Percentiles rank a stretch among this genome's conserved stretches.
These are phyloP conservation scores for Aureobasidium sp. DNA, from an alignment of 2,329 filamentous ascomycete genomes.

Conservation along the genomic window DNA sequence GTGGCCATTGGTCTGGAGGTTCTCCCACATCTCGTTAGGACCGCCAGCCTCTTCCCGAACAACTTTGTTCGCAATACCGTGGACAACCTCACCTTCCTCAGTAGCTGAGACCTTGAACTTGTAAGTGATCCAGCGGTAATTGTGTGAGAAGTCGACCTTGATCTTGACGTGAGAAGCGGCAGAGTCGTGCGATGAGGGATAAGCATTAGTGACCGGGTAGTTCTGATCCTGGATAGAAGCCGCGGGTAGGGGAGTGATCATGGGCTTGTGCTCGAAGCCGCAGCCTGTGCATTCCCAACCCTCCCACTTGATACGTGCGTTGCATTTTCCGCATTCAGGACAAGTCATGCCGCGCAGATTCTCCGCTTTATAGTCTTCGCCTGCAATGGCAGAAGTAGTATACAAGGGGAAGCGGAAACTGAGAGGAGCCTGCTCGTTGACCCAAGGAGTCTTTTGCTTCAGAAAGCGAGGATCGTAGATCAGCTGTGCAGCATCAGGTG, in stretches of 20 bases:
- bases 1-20: conserved; percentile 33
- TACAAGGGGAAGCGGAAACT: conserved; percentile 22
- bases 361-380: conserved; percentile 40
- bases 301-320: conserved; percentile 50
- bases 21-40: conserved; percentile 52
- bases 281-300: conserved; percentile 55
- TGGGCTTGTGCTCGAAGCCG: conserved; percentile 33
- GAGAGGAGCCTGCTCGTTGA: conserved; percentile 29
- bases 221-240: conserved; percentile 26
- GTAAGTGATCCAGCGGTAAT: conserved; percentile 37
- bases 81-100: conserved; percentile 36
- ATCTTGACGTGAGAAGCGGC: conserved; percentile 25
- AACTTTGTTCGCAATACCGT: conserved; percentile 47
- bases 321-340: conserved; percentile 53
- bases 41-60: conserved; percentile 47
- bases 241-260: conserved; percentile 18
- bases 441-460: conserved; percentile 40
- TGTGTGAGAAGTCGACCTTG: conserved; percentile 21
- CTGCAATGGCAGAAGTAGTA: conserved; percentile 28
- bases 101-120: conserved; percentile 35
- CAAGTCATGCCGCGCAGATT: conserved; percentile 60
- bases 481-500: conserved; percentile 29
- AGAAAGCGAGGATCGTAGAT: conserved; percentile 52
- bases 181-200: conserved; percentile 24
- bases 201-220: conserved; percentile 26